phyloP scores from a whole-genome alignment of 2,329 filamentous ascomycete genomes.

The Paecilomyces niveus region DNA sequence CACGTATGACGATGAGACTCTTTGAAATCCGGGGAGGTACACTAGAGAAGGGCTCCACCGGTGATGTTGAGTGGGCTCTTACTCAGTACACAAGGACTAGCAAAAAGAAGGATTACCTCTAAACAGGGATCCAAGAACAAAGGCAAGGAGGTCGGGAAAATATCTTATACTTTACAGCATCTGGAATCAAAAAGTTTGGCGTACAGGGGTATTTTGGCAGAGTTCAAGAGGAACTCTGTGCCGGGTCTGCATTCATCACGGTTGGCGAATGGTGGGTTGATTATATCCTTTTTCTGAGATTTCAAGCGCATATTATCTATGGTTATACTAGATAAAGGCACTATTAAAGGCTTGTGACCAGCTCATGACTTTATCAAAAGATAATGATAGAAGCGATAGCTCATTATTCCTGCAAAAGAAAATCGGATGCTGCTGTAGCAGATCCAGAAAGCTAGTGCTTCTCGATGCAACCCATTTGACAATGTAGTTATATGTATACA shows the following conservation, averaged over 20 bases:
- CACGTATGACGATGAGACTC: slow-evolving; percentile 91
- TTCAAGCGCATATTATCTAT: neutral
- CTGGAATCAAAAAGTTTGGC: neutral
- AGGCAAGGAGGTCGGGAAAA: neutral
- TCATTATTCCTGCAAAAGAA: neutral
- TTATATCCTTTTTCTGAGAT: slow-evolving; percentile 14
- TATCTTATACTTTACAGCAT: slow-evolving; percentile 3
- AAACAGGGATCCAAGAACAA: slow-evolving; percentile 6
- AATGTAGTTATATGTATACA: neutral
- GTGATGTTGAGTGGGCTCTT: slow-evolving; percentile 93
- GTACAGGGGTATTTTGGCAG: slow-evolving; percentile 1
- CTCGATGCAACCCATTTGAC: neutral
- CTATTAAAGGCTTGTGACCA: neutral
- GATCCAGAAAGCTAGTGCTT: neutral
- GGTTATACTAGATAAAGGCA: neutral
- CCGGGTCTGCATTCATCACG: slow-evolving; percentile 4
- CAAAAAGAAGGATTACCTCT: slow-evolving; percentile 93
- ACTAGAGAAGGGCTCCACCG: slow-evolving; percentile 79
- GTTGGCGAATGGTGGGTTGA: slow-evolving; percentile 2
- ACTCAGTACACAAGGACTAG: slow-evolving; percentile 92
- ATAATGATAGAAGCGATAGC: neutral
- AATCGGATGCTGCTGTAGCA: neutral
- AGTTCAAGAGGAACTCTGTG: neutral
- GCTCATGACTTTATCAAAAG: neutral
- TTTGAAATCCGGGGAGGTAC: slow-evolving; percentile 92